Evolutionary conservation across 371 early-diverging fungal species (phyloP), one percentile per base, ranked within the genome.

Genomic region (Encephalitozoon hellem): DNA sequence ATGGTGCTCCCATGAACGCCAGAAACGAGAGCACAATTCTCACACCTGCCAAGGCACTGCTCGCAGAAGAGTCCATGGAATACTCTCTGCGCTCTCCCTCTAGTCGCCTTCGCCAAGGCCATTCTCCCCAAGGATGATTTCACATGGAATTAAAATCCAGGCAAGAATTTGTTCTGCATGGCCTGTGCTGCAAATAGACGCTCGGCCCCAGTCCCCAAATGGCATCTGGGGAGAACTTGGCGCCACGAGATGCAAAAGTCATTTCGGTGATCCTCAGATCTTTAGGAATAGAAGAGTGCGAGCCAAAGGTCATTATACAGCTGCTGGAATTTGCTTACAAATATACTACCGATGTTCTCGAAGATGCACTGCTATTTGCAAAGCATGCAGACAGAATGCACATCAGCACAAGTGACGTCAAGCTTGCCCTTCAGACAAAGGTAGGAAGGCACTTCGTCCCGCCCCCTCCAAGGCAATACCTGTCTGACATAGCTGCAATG

Each of bases 251-350:
- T 84, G 93, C 93, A 25, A 89, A 91, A 85, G 88, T 95, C 25
- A 89, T 96, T 69, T 90, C 93, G 1, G 84, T 96, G 66, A 88
- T 97, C 34, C 84, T 96, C 41, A 89, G 92, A 77, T 90, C 93
- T 1, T 87, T 91, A 30, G 95, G 92, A 9, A 90, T 98, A 18
- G 90, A 92, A 67, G 94, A 95, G 71, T 94, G 91, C 81, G 95
- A 95, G 79, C 94, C 95, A 9, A 90, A 91, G 83, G 96, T 96
- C 6, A 90, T 95, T 43, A 90, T 91, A 68, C 95, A 94, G 84
- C 85, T 97, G 54, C 86, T 95, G 15, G 97, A 98, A 87, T 94
- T 95, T 82, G 89, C 90, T 21, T 91, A 94, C 84, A 93, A 93
- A 59, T 95, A 96, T 82, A 90, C 94, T 0, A 88, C 90, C 1